A percentile compares a stretch with the other conserved stretches of the same genome.
phyloP scores from a whole-genome alignment of 2,329 filamentous ascomycete genomes.

The Phaeoacremonium minimum region DNA sequence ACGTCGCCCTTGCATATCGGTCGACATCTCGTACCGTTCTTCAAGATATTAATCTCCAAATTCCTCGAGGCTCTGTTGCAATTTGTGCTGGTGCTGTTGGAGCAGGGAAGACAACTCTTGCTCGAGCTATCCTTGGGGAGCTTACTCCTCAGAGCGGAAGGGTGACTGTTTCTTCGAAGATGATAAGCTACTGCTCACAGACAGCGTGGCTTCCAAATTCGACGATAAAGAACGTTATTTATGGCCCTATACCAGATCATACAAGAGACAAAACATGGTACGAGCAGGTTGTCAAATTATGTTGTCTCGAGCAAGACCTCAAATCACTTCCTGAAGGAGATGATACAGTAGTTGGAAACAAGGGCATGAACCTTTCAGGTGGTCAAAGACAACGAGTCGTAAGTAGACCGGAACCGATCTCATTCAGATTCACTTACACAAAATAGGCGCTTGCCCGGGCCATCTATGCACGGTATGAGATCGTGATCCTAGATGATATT shows the following conservation, averaged over 20 bases:
- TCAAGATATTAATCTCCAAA: slow-evolving; percentile 14
- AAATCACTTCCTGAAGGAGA: slow-evolving; percentile 13
- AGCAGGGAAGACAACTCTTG: slow-evolving; percentile 22
- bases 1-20: too few species aligned
- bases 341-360: slow-evolving; percentile 15
- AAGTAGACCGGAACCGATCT: too few species aligned
- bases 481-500: slow-evolving; percentile 27
- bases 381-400: slow-evolving; percentile 16
- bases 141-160: slow-evolving; percentile 13
- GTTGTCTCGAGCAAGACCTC: slow-evolving; percentile 19
- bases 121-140: slow-evolving; percentile 23
- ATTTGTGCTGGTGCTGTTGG: slow-evolving; percentile 21
- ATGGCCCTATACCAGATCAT: slow-evolving; percentile 9
- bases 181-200: slow-evolving; percentile 30
- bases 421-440: too few species aligned
- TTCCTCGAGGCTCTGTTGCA: slow-evolving; percentile 15
- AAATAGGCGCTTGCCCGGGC: slow-evolving; percentile 28
- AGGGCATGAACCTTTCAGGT: slow-evolving; percentile 16
- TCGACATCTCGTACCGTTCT: slow-evolving; percentile 12
- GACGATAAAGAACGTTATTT: slow-evolving; percentile 25
- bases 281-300: slow-evolving; percentile 16
- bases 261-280: slow-evolving; percentile 21
- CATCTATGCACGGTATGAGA: slow-evolving; percentile 21
- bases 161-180: slow-evolving; percentile 17
- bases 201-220: slow-evolving; percentile 29